These are phyloP conservation scores for Kodamaea anthophila DNA, from an alignment of 1,139 yeast species.

Conservation along the genomic window DNA sequence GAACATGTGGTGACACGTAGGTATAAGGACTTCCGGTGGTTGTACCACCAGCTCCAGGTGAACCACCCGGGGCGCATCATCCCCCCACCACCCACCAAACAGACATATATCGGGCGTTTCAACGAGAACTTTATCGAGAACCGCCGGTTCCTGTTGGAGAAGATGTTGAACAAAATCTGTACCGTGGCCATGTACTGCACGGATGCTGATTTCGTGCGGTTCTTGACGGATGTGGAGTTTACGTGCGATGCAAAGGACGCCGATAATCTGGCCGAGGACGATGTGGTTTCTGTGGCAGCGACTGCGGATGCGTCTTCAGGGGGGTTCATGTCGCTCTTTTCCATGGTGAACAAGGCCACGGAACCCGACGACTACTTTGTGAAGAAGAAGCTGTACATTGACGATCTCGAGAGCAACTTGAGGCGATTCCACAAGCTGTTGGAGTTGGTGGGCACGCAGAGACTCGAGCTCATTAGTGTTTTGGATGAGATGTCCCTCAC, in stretches of 20 bases:
- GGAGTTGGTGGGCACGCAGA: constrained; percentile 68
- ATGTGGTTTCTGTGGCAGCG: constrained; percentile 21
- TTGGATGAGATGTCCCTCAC: constrained; percentile 46
- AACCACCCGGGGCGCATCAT: constrained; percentile 87
- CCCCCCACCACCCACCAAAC: constrained; percentile 97
- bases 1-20: constrained; percentile 56
- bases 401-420: constrained; percentile 67
- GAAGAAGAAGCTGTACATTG: constrained; percentile 64
- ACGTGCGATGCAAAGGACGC: constrained; percentile 57
- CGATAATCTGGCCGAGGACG: constrained; percentile 14
- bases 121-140: constrained; percentile 85
- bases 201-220: constrained; percentile 74
- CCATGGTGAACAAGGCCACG: constrained; percentile 52
- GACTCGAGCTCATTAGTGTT: constrained; percentile 58
- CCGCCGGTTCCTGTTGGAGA: constrained; percentile 80
- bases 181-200: constrained; percentile 49
- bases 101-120: constrained; percentile 76
- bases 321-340: constrained; percentile 61
- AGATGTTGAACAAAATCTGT: constrained; percentile 72
- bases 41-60: constrained; percentile 78
- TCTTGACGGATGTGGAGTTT: constrained; percentile 71
- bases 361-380: constrained; percentile 80
- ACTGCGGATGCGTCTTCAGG: constrained; percentile 13
- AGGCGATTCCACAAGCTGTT: constrained; percentile 64
- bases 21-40: constrained; percentile 80